Base-by-base conservation (phyloP, 176 grass and related monocot species). In the Aegilops umbellulata region DNA sequence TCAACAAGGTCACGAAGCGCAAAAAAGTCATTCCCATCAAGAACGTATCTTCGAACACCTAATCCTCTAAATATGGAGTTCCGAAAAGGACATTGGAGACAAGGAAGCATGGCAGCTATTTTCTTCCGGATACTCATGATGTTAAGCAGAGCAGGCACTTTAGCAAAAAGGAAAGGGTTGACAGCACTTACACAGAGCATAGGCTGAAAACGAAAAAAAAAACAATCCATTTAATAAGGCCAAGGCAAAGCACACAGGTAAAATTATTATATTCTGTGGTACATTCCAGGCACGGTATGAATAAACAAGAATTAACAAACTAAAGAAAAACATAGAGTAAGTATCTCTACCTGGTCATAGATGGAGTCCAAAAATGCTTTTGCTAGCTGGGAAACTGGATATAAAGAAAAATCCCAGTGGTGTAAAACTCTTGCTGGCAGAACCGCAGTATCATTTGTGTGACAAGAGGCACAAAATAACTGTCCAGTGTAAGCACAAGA, bases 1-100 rank as follows among this genome's bases (percentile, higher is more conserved):
- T 99, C 97, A 72, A 99, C 94, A 47, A 99, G 94, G 72, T 99
- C 97, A 85, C 90, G 84, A 81, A 96, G 92, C 7, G 94, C 97
- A 93, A 99, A 99, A 87, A 99, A 99, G 62, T 96, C 94, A 91
- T 99, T 99, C 88, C 97, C 90, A 89, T 96, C 92, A 82, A 99
- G 88, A 92, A 99, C 80, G 88, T 99, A 92, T 61, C 87, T 89
- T 82, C 92, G 90, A 84, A 74, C 76, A 47, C 94, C 88, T 82
- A 99, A 74, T 58, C 97, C 97, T 89, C 83, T 92, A 46, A 93
- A 85, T 82, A 99, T 73, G 22, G 94, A 96, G 24, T 88, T 99
- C 71, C 90, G 87, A 25, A 94, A 99, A 89, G 97, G 97, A 67
- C 97, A 99, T 64, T 82, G 87, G 64, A 99, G 86, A 82, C 92